Base-by-base conservation (phyloP, 1,284 basidiomycete genomes). In the Trametes pubescens region DNA sequence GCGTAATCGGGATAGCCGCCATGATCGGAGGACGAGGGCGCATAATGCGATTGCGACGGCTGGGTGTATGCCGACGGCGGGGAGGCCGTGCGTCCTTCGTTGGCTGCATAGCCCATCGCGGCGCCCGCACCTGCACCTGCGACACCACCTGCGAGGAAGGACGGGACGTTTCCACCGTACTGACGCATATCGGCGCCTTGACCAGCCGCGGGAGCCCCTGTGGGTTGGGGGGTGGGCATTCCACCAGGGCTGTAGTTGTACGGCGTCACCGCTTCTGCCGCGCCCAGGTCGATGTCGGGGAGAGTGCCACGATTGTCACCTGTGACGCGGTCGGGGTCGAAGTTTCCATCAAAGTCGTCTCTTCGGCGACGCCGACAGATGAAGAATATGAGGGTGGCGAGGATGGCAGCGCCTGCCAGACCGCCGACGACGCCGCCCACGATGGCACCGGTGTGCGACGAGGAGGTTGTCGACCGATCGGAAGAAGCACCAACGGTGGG, bases 281-380 rank as follows among this genome's bases (percentile, higher is more conserved):
- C 80, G 1, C 70, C 76, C 11, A 82, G 76, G 68, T 81, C 80
- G 56, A 80, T 66, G 18, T 71, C 48, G 4, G 79, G 78, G 44
- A 79, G 73, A 4, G 74, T 77, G 47, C 44, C 71, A 57, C 69
- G 73, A 49, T 70, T 72, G 21, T 67, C 71, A 18, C 62, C 70
- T 7, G 67, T 69, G 56, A 84, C 78, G 10, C 77, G 77, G 65
- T 84, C 83, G 0, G 82, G 83, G 49, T 84, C 83, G 65, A 84
- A 84, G 75, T 84, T 78, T 52, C 82, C 83, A 59, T 84, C 82
- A 59, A 84, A 84, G 35, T 84, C 83, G 66, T 78, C 74, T 24
- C 67, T 65, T 22, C 69, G 61, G 18, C 72, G 70, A 26, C 71
- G 68, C n/a, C 75, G 70, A 54, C 57, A 64, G 55, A 69, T 37